Evolutionary conservation across 108 stramenopile species (phyloP), one percentile per base, ranked within the genome.

Genomic region (Schizochytrium sp.): DNA sequence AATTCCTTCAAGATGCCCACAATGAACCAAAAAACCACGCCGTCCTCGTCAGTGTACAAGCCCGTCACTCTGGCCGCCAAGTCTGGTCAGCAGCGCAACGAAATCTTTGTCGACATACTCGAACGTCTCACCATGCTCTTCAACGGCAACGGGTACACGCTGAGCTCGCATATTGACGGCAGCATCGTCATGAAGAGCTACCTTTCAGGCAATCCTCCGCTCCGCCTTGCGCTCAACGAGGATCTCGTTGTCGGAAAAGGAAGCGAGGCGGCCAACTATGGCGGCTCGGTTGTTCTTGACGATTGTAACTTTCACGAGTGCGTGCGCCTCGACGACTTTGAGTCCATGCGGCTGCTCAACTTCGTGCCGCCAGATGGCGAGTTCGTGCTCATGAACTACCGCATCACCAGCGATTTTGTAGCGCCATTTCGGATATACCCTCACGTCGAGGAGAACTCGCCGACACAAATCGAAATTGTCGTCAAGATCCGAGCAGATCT

Each of bases 281-380:
- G 34, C 53, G 72, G 92, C 44, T 87, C 96, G 43, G 95, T 96
- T 12, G 95, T 93, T 44, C 94, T 98, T 16, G 97, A 99, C 87
- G 99, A 99, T 90, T 97, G 97, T 89, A 99, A 97, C 92, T 99
- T 99, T 93, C 97, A 99, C 92, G 98, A 99, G 89, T 97, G 98
- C 92, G 98, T 98, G 83, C 96, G 96, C 63, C 94, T 98, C 29
- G 92, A 95, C 44, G 98, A 99, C 58, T 99, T 98, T 91, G 99
- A 98, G 72, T 87, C 92, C 25, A 91, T 92, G 43, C 95, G 97
- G 34, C 95, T 95, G 4, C 95, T 99, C 5, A 94, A 94, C 72
- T 98, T 99, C 90, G 91, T 94, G 28, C 98, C 99, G 44, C 99
- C 99, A n/a, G 99, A 99, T 90, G 99, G 99, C 87, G 99, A 99